A percentile compares a stretch with the other conserved stretches of the same genome.
Conservation (phyloP, 148 eudicot species). For the Amaranthus cruentus region DNA sequence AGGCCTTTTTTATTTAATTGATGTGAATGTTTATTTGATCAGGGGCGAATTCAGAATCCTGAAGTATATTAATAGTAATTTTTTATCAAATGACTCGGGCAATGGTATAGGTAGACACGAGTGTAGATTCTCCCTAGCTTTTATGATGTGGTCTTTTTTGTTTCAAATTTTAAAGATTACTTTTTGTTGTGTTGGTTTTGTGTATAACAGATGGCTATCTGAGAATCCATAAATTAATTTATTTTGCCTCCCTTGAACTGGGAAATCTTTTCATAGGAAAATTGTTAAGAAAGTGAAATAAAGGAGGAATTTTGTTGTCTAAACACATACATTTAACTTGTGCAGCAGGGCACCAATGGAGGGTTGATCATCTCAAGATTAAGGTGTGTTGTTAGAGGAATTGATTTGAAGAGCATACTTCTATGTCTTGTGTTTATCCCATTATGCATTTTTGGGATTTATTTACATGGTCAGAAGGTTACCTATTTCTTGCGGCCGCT, state of each 20-base stretch:
- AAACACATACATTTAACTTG: background rate
- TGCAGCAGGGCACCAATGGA: slow-evolving; percentile 17
- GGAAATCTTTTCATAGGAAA: background rate
- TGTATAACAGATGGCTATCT: background rate
- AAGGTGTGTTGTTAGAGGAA: slow-evolving; percentile 18
- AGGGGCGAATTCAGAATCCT: no score
- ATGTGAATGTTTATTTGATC: no score
- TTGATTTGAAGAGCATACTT: slow-evolving; percentile 17
- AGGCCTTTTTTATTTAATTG: no score
- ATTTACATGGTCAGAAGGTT: slow-evolving; percentile 27
- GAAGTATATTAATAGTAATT: no score
- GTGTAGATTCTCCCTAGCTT: no score
- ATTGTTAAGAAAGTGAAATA: background rate
- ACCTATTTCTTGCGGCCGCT: slow-evolving; percentile 35
- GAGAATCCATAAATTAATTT: background rate
- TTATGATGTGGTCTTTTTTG: background rate
- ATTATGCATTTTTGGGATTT: slow-evolving; percentile 14
- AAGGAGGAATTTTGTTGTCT: background rate
- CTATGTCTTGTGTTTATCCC: slow-evolving; percentile 16
- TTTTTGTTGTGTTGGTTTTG: background rate
- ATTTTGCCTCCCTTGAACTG: background rate
- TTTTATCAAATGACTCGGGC: no score
- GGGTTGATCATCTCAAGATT: slow-evolving; percentile 20
- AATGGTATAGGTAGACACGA: no score
- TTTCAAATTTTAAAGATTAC: background rate